Percentiles rank a stretch among this genome's conserved stretches.
Evolutionary conservation across 2,329 filamentous ascomycete genomes (phyloP).

Genomic region (Fonsecaea nubica): DNA sequence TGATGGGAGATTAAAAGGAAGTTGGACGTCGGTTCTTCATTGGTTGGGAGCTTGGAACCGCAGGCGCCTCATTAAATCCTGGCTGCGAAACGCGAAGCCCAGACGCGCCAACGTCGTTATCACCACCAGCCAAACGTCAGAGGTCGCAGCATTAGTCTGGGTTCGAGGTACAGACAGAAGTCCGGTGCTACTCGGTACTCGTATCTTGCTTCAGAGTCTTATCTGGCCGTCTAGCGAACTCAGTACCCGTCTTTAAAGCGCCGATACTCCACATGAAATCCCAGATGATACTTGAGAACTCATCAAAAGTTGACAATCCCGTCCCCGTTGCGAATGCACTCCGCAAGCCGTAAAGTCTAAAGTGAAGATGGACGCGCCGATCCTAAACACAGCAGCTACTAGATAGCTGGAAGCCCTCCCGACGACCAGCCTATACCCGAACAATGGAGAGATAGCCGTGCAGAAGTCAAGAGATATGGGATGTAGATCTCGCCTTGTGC

Average conservation of each 20-base stretch:
- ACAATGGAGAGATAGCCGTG: conserved; percentile 6
- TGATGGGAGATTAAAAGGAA: conserved; percentile 25
- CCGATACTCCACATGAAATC: not conserved
- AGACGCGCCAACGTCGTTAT: conserved; percentile 13
- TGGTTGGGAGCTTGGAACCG: not conserved
- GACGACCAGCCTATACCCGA: not conserved
- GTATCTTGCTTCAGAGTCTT: not conserved
- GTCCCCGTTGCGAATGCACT: not conserved
- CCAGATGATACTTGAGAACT: not conserved
- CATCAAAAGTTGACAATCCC: conserved; percentile 10
- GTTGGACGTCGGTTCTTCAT: not conserved
- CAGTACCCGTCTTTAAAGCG: not conserved
- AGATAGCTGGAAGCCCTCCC: conserved; percentile 12
- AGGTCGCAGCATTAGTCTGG: not conserved
- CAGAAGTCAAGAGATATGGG: conserved; percentile 12
- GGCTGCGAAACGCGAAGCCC: not conserved
- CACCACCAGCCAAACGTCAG: not conserved
- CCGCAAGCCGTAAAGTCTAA: not conserved
- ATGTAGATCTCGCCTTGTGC: conserved; percentile 6
- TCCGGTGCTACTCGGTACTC: not conserved
- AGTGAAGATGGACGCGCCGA: not conserved
- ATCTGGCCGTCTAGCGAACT: not conserved
- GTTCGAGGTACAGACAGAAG: not conserved
- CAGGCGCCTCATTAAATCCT: conserved; percentile 1
- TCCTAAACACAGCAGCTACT: conserved; percentile 13